Evolutionary conservation across 2,329 filamentous ascomycete genomes (phyloP).

Genomic region (Tolypocladium ophioglossoides): DNA sequence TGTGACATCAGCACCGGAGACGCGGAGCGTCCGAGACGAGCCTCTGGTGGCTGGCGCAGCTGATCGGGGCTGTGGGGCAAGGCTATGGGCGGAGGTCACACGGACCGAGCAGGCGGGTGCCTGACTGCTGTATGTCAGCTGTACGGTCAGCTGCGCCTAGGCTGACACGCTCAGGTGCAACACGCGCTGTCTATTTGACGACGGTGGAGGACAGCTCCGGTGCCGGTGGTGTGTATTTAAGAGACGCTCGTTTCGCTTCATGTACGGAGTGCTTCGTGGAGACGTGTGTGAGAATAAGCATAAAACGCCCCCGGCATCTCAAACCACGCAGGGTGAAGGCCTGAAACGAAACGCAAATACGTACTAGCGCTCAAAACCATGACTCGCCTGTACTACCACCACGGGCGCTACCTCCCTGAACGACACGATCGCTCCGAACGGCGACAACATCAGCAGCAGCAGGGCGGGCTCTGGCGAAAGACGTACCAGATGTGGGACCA

Average conservation of each 20-base stretch:
- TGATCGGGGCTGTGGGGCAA: neutral
- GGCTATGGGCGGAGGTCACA: neutral
- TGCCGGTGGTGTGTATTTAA: neutral
- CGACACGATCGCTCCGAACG: slow-evolving; percentile 3
- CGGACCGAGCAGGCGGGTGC: neutral
- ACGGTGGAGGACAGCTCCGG: neutral
- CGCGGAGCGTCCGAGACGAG: neutral
- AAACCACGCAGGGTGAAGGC: neutral
- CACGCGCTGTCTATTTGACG: neutral
- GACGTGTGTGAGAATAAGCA: neutral
- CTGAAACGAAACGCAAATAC: neutral
- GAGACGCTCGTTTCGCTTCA: neutral
- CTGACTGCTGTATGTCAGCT: too few species aligned
- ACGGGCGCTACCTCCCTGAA: slow-evolving; percentile 18
- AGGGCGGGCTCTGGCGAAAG: slow-evolving; percentile 16
- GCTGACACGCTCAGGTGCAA: neutral
- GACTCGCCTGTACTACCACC: slow-evolving; percentile 15
- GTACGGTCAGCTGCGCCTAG: neutral
- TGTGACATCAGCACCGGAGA: neutral
- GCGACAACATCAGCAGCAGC: neutral
- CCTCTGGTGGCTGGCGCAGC: neutral
- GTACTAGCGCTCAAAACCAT: neutral
- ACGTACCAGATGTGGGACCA: slow-evolving; percentile 28
- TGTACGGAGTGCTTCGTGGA: too few species aligned
- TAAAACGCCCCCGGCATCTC: neutral